A percentile compares a stretch with the other conserved stretches of the same genome.
Evolutionary conservation across 164 flowering plant genomes (phyloP).

Genomic region (Santalum album): DNA sequence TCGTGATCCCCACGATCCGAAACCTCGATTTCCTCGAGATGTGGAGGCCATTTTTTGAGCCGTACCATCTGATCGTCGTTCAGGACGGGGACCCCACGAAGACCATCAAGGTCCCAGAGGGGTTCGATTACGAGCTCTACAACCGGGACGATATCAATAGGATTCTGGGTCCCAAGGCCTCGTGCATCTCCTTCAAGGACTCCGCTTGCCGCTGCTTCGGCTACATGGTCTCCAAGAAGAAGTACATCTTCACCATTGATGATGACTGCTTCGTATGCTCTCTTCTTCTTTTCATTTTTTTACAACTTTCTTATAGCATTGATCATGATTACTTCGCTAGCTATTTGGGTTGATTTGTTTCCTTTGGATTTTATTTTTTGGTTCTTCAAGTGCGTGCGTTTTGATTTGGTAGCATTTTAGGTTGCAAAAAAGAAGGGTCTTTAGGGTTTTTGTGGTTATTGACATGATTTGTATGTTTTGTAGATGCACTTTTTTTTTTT

Average conservation of each 20-base stretch:
- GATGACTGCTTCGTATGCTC: conserved; percentile 81
- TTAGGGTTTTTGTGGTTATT: too few relatives aligned
- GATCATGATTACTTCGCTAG: not conserved
- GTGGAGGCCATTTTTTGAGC: conserved; percentile 18
- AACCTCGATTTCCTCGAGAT: conserved; percentile 61
- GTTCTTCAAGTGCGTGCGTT: too few relatives aligned
- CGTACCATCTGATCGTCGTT: conserved; percentile 77
- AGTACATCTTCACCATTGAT: conserved; percentile 80
- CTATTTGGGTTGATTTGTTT: conserved; percentile 3
- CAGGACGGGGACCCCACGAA: conserved; percentile 83
- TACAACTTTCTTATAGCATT: not conserved
- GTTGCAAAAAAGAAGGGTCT: too few relatives aligned
- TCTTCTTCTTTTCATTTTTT: not conserved
- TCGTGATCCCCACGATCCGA: conserved; percentile 77
- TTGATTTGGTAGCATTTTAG: too few relatives aligned
- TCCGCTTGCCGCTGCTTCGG: conserved; percentile 91
- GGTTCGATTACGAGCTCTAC: conserved; percentile 79
- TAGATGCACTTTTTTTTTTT: too few relatives aligned
- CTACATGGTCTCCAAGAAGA: conserved; percentile 83
- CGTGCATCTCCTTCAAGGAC: conserved; percentile 84
- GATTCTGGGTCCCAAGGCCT: conserved; percentile 68
- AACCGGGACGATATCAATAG: conserved; percentile 68
- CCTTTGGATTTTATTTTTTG: conserved; percentile 4
- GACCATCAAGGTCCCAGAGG: conserved; percentile 64
- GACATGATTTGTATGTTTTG: too few relatives aligned